These are phyloP conservation scores for Trichoderma polysporum DNA, from an alignment of 2,329 filamentous ascomycete species.

Conservation along the genomic window DNA sequence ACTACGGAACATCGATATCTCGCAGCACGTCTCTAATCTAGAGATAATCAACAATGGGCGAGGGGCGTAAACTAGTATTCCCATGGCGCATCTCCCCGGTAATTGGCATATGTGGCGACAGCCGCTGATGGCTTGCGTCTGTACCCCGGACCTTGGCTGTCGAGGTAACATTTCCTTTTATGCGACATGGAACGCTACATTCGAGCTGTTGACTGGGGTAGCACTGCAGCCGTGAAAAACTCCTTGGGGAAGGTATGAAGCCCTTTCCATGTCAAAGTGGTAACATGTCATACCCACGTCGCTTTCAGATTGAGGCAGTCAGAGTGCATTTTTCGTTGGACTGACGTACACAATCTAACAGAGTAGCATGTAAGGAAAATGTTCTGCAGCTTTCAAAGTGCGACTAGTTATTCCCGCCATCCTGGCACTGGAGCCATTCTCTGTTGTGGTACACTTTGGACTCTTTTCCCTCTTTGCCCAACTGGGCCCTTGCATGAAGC, in stretches of 20 bases:
- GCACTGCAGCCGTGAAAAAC: slow-evolving; percentile 21
- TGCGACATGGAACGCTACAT: slow-evolving; percentile 20
- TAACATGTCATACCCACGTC: not conserved
- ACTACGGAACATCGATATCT: not conserved
- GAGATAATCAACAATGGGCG: not conserved
- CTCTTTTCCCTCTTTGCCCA: not conserved
- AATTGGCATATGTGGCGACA: slow-evolving; percentile 10
- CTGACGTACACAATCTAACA: not conserved
- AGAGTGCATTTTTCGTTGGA: not conserved
- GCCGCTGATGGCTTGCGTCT: slow-evolving; percentile 16
- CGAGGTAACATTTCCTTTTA: slow-evolving; percentile 14
- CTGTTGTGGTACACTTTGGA: not conserved
- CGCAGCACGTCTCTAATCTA: not conserved
- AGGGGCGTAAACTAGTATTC: not conserved
- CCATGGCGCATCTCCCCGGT: not conserved
- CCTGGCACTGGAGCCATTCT: not conserved
- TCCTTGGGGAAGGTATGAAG: slow-evolving; percentile 25
- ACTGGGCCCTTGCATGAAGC: slow-evolving; percentile 16
- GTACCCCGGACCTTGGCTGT: slow-evolving; percentile 18
- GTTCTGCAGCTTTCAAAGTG: not conserved
- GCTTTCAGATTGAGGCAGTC: not conserved
- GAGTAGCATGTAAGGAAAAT: not conserved
- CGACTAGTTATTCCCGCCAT: slow-evolving; percentile 3
- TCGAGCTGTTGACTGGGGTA: slow-evolving; percentile 16
- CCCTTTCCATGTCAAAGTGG: slow-evolving; percentile 5